These are phyloP conservation scores for Apiospora saccharicola DNA, from an alignment of 2,329 filamentous ascomycete species.

Conservation along the genomic window DNA sequence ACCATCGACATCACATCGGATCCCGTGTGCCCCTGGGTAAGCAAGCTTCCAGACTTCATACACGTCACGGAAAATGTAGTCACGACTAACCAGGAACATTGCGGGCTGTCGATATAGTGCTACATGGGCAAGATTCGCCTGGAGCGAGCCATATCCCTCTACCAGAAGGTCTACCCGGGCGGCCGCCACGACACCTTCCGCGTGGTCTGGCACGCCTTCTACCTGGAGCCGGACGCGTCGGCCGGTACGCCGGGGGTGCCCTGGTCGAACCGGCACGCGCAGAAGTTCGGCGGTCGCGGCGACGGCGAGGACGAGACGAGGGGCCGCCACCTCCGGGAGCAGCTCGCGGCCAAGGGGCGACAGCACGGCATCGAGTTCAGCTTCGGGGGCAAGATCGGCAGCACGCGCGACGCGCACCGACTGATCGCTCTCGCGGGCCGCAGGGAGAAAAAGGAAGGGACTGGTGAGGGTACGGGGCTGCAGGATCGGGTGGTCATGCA, in stretches of 20 bases:
- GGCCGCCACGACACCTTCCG: slow-evolving; percentile 71
- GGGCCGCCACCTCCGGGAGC: slow-evolving; percentile 44
- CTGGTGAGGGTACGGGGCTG: slow-evolving; percentile 37
- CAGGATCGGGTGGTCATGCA: slow-evolving; percentile 66
- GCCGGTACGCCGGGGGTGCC: slow-evolving; percentile 58
- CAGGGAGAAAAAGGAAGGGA: background rate
- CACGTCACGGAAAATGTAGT: no score
- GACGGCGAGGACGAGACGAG: slow-evolving; percentile 55
- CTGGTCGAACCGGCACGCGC: slow-evolving; percentile 59
- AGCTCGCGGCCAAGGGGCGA: slow-evolving; percentile 3
- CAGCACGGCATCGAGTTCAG: slow-evolving; percentile 74
- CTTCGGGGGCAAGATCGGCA: slow-evolving; percentile 75
- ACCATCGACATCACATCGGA: slow-evolving; percentile 82
- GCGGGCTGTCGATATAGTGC: slow-evolving; percentile 55
- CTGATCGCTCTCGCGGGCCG: slow-evolving; percentile 72
- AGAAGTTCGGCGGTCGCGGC: slow-evolving; percentile 68
- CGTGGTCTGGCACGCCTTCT: slow-evolving; percentile 80
- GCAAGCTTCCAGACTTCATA: slow-evolving; percentile 27
- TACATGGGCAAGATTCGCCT: slow-evolving; percentile 83
- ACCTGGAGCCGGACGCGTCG: slow-evolving; percentile 70
- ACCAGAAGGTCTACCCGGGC: slow-evolving; percentile 67
- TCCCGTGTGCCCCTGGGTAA: slow-evolving; percentile 74
- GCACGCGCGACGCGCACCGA: slow-evolving; percentile 83
- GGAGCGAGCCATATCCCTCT: slow-evolving; percentile 72
- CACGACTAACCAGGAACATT: slow-evolving; percentile 30